Evolutionary conservation across 2,329 filamentous ascomycete species (phyloP).

Genomic region (Colletotrichum orbiculare): DNA sequence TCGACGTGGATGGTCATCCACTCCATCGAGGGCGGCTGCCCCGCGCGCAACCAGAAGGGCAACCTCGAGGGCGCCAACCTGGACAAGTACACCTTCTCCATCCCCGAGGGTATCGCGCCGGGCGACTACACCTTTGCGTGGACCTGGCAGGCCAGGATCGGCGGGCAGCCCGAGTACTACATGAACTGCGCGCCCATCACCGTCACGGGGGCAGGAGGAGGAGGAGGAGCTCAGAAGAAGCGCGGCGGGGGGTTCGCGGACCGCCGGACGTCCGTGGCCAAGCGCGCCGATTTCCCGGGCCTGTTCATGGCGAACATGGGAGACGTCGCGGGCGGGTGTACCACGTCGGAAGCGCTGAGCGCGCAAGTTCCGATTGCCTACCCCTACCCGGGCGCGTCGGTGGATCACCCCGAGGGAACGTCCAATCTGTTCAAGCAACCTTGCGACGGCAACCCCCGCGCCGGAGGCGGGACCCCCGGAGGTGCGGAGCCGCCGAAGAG

Average conservation of each 20-base stretch:
- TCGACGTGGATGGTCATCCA: slow-evolving; percentile 33
- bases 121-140: slow-evolving; percentile 33
- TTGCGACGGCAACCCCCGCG: slow-evolving; percentile 25
- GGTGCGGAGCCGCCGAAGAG: neutral
- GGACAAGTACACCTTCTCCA: slow-evolving; percentile 27
- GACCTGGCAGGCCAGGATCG: slow-evolving; percentile 28
- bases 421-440: slow-evolving; percentile 26
- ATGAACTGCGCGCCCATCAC: slow-evolving; percentile 35
- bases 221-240: slow-evolving; percentile 7
- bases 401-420: slow-evolving; percentile 24
- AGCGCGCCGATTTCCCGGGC: slow-evolving; percentile 16
- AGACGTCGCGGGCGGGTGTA: slow-evolving; percentile 21
- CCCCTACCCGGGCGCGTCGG: slow-evolving; percentile 3
- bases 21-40: slow-evolving; percentile 30
- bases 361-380: slow-evolving; percentile 20
- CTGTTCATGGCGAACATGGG: slow-evolving; percentile 33
- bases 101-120: slow-evolving; percentile 24
- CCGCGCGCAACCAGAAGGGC: slow-evolving; percentile 28
- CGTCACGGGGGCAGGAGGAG: neutral
- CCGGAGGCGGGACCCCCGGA: neutral
- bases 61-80: slow-evolving; percentile 28
- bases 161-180: slow-evolving; percentile 27
- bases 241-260: neutral
- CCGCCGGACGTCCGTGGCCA: slow-evolving; percentile 3
- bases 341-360: slow-evolving; percentile 25